Percentiles rank a stretch among this genome's conserved stretches.
Evolutionary conservation across 2,329 filamentous ascomycete species (phyloP).

Genomic region (Ophiocordyceps sinensis): DNA sequence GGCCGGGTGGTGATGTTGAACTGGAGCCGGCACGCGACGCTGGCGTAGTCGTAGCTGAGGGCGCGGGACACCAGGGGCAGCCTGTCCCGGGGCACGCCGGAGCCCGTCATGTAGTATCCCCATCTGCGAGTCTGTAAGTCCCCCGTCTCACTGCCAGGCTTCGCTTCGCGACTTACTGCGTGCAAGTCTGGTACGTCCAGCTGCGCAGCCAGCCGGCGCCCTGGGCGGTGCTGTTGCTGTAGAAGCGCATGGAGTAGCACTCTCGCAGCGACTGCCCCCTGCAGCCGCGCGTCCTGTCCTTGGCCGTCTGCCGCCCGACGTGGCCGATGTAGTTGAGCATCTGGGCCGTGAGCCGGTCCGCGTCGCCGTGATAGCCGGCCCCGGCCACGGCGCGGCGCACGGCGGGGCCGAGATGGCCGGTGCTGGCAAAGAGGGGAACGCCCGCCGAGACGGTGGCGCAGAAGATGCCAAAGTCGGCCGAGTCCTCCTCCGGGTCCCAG

Average conservation of each 20-base stretch:
- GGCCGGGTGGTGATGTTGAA: conserved; percentile 57
- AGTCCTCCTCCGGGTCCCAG: conserved; percentile 36
- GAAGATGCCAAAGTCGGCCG: conserved; percentile 27
- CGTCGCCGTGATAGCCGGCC: conserved; percentile 25
- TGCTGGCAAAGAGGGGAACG: conserved; percentile 25
- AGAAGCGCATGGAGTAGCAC: conserved; percentile 16
- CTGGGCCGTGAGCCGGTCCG: conserved; percentile 21
- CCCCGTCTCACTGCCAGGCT: neutral
- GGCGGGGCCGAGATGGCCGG: conserved; percentile 17
- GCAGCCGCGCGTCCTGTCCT: conserved; percentile 7
- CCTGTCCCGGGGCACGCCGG: conserved; percentile 46
- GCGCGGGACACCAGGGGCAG: conserved; percentile 60
- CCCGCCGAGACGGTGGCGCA: conserved; percentile 31
- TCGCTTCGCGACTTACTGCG: conserved; percentile 29
- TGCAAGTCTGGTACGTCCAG: conserved; percentile 42
- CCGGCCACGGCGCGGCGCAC: conserved; percentile 24
- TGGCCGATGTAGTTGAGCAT: conserved; percentile 39
- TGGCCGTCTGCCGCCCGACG: conserved; percentile 13
- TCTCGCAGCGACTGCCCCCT: conserved; percentile 7
- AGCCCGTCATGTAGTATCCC: conserved; percentile 67
- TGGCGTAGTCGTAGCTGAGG: conserved; percentile 47
- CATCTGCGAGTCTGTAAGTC: conserved; percentile 31
- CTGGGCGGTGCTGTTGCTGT: conserved; percentile 8
- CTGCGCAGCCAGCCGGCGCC: conserved; percentile 15
- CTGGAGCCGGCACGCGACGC: conserved; percentile 45